These are phyloP conservation scores for Fomitopsis schrenkii DNA, from an alignment of 1,284 basidiomycete species.

Conservation along the genomic window DNA sequence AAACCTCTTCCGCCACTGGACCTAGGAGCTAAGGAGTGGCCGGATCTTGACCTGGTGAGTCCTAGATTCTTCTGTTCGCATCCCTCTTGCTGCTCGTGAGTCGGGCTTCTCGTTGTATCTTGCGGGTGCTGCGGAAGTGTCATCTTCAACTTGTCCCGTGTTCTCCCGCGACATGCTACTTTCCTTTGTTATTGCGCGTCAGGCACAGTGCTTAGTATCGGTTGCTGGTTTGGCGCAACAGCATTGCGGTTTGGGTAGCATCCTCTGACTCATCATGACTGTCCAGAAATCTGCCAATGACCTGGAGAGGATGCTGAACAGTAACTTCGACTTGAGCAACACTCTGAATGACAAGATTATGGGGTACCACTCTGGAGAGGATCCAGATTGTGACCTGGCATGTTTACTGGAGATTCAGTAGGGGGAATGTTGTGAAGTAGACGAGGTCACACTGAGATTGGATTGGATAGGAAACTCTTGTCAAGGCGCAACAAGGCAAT, in stretches of 20 bases:
- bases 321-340: neutral
- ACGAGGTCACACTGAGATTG: neutral
- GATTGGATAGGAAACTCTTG: conserved; percentile 9
- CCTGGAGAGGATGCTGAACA: conserved; percentile 3
- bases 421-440: neutral
- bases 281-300: conserved; percentile 16
- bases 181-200: no score
- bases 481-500: conserved; percentile 11
- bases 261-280: neutral
- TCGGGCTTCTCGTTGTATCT: no score
- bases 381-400: neutral
- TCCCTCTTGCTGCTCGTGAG: no score
- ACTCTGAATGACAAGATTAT: neutral
- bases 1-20: neutral
- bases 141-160: no score
- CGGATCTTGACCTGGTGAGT: conserved; percentile 14
- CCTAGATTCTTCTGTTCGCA: neutral
- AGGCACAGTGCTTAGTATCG: no score
- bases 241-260: neutral
- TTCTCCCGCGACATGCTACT: no score
- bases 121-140: no score
- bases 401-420: neutral
- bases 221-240: no score
- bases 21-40: conserved; percentile 8
- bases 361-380: neutral